Evolutionary conservation across 2,329 filamentous ascomycete genomes (phyloP).

Genomic region (Hysterium pulicare): DNA sequence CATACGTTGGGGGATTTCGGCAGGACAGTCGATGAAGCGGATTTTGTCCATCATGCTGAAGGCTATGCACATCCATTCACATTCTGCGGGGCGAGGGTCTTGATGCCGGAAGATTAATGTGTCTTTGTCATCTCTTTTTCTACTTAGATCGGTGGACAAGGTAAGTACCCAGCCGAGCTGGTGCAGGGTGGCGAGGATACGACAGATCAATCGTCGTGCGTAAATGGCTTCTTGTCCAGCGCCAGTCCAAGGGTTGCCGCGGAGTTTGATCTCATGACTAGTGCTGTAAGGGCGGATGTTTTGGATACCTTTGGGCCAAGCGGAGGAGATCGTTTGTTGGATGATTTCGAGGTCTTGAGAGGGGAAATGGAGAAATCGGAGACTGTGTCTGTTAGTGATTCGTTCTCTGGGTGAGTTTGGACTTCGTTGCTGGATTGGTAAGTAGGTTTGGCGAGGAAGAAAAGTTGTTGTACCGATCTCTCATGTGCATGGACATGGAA

Average conservation of each 20-base stretch:
- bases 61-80: slow-evolving; percentile 38
- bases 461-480: too few species aligned
- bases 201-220: slow-evolving; percentile 29
- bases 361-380: slow-evolving; percentile 38
- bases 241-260: slow-evolving; percentile 35
- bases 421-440: too few species aligned
- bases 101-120: slow-evolving; percentile 40
- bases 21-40: too few species aligned
- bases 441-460: too few species aligned
- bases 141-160: slow-evolving; percentile 34
- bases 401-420: too few species aligned
- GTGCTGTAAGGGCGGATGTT: slow-evolving; percentile 27
- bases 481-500: too few species aligned
- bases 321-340: slow-evolving; percentile 18
- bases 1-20: too few species aligned
- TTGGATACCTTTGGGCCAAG: slow-evolving; percentile 32
- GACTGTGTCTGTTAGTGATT: too few species aligned
- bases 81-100: slow-evolving; percentile 28
- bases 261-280: slow-evolving; percentile 38
- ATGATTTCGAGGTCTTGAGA: slow-evolving; percentile 22
- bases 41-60: too few species aligned
- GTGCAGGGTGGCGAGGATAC: slow-evolving; percentile 33
- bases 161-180: slow-evolving; percentile 38
- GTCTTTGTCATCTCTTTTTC: slow-evolving; percentile 32
- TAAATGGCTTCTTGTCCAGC: slow-evolving; percentile 23